Evolutionary conservation across 1,139 yeast species (phyloP).

Genomic region (Kluyveromyces marxianus): DNA sequence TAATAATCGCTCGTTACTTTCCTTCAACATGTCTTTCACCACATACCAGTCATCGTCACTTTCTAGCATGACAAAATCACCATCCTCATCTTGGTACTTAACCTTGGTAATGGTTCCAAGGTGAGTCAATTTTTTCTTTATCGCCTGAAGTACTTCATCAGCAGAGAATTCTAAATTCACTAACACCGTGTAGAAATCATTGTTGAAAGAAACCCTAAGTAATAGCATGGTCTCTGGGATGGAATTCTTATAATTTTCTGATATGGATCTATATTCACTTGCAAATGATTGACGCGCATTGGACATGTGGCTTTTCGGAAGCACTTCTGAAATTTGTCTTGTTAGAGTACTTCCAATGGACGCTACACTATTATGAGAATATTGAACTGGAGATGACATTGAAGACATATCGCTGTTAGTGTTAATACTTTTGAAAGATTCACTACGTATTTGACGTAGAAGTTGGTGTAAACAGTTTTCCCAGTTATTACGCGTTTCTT

Average conservation of each 20-base stretch:
- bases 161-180: constrained; percentile 31
- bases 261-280: constrained; percentile 32
- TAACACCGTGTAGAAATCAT: constrained; percentile 35
- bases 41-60: constrained; percentile 66
- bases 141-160: constrained; percentile 27
- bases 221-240: constrained; percentile 33
- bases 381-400: constrained; percentile 17
- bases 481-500: constrained; percentile 69
- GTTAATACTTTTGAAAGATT: constrained; percentile 25
- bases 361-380: constrained; percentile 25
- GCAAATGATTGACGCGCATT: constrained; percentile 27
- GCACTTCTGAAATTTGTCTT: constrained; percentile 32
- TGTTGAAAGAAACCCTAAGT: constrained; percentile 33
- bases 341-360: constrained; percentile 24
- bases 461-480: constrained; percentile 44
- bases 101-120: constrained; percentile 40
- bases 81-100: constrained; percentile 91
- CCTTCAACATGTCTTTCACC: constrained; percentile 37
- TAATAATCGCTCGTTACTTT: constrained; percentile 33
- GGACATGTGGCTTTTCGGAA: constrained; percentile 26
- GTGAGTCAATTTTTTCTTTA: constrained; percentile 35
- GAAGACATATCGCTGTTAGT: constrained; percentile 22
- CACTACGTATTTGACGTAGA: constrained; percentile 33
- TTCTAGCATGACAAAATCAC: constrained; percentile 82
- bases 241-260: constrained; percentile 33